These are phyloP conservation scores for Penicillium coprophilum DNA, from an alignment of 495 filamentous ascomycete genomes.

Conservation along the genomic window DNA sequence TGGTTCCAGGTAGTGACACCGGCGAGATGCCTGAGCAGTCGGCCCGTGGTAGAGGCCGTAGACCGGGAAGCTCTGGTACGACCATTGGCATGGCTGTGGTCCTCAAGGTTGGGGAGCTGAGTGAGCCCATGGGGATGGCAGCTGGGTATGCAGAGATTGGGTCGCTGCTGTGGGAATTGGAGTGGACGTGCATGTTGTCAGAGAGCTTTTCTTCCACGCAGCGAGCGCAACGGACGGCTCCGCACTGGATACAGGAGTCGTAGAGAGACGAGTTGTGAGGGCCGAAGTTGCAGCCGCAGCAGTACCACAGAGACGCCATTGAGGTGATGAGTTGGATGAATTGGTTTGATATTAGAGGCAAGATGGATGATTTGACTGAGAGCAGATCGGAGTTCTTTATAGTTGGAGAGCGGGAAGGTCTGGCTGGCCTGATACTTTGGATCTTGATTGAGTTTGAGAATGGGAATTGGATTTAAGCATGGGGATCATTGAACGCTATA, in stretches of 20 bases:
- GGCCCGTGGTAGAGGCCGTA: conserved; percentile 15
- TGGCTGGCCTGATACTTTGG: conserved; percentile 5
- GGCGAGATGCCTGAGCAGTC: neutral
- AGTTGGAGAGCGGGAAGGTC: neutral
- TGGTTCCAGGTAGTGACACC: neutral
- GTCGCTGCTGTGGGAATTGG: conserved; percentile 16
- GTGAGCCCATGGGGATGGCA: conserved; percentile 7
- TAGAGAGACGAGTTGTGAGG: conserved; percentile 30
- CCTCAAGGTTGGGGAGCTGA: conserved; percentile 8
- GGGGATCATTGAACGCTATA: conserved; percentile 9
- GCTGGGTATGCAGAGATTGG: conserved; percentile 23
- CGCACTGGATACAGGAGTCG: conserved; percentile 30
- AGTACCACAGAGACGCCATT: conserved; percentile 36
- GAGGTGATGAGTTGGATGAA: conserved; percentile 3
- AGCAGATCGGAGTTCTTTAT: neutral
- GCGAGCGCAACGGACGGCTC: conserved; percentile 15
- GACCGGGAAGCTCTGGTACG: conserved; percentile 12
- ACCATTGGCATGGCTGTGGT: conserved; percentile 11
- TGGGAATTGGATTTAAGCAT: conserved; percentile 11
- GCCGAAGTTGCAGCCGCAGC: conserved; percentile 35
- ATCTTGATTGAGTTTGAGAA: conserved; percentile 15
- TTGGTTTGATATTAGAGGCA: neutral
- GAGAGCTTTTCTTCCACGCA: conserved; percentile 24
- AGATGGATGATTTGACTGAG: neutral
- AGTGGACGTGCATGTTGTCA: conserved; percentile 1